phyloP scores from a whole-genome alignment of 495 filamentous ascomycete genomes.

The Cenococcum geophilum region DNA sequence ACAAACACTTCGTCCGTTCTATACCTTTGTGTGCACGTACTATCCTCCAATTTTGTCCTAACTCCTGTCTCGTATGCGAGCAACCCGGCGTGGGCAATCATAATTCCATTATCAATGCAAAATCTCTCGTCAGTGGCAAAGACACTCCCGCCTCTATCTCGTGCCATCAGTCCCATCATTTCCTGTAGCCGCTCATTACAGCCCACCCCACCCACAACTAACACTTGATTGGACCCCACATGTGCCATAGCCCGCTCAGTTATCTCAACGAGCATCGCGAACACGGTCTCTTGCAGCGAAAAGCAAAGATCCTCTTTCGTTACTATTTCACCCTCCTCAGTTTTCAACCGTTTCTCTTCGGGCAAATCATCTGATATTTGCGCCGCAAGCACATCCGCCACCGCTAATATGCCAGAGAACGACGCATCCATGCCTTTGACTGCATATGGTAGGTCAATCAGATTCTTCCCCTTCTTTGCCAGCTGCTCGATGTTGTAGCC shows the following conservation, averaged over 20 bases:
- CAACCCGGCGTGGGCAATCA: slow-evolving; percentile 97
- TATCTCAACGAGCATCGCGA: slow-evolving; percentile 95
- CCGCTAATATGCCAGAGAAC: slow-evolving; percentile 83
- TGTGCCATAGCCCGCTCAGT: slow-evolving; percentile 98
- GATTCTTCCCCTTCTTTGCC: slow-evolving; percentile 64
- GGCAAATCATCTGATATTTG: slow-evolving; percentile 44
- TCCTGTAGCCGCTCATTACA: slow-evolving; percentile 92
- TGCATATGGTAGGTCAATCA: slow-evolving; percentile 87
- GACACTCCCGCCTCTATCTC: slow-evolving; percentile 78
- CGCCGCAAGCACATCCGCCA: slow-evolving; percentile 69
- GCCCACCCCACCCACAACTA: slow-evolving; percentile 97
- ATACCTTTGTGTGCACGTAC: slow-evolving; percentile 88
- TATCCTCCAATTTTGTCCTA: slow-evolving; percentile 67
- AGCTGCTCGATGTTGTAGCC: slow-evolving; percentile 98
- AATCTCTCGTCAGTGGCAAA: slow-evolving; percentile 95
- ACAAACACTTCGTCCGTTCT: slow-evolving; percentile 91
- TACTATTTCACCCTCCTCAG: slow-evolving; percentile 44
- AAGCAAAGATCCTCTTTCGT: slow-evolving; percentile 90
- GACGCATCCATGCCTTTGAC: slow-evolving; percentile 99
- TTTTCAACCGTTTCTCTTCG: slow-evolving; percentile 35
- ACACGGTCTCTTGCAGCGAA: slow-evolving; percentile 90
- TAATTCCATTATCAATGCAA: slow-evolving; percentile 98
- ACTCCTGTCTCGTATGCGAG: slow-evolving; percentile 76
- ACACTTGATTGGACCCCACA: slow-evolving; percentile 80
- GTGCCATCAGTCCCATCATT: slow-evolving; percentile 98